phyloP scores from a whole-genome alignment of 768 basidiomycete species.

The Gelatoporia subvermispora region DNA sequence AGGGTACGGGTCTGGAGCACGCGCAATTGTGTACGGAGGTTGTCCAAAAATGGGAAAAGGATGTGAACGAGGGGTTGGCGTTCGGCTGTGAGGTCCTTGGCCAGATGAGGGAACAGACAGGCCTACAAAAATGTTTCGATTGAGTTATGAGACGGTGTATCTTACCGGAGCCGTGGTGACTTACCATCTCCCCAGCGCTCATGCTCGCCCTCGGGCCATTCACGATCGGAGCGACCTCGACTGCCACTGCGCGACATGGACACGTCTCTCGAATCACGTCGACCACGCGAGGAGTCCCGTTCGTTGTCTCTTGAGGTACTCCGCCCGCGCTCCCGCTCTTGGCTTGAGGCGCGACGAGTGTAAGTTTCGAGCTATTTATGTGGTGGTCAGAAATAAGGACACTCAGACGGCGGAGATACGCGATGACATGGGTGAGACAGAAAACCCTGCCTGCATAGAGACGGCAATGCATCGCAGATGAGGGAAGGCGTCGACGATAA shows the following conservation, averaged over 20 bases:
- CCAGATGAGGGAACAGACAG: not conserved
- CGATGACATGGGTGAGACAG: too few relatives aligned
- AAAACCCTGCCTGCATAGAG: too few relatives aligned
- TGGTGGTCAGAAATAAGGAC: not conserved
- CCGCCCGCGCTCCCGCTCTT: constrained; percentile 8
- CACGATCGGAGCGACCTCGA: not conserved
- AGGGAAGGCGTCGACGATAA: too few relatives aligned
- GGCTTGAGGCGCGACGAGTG: constrained; percentile 13
- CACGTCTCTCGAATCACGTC: constrained; percentile 9
- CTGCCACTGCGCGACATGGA: constrained; percentile 10
- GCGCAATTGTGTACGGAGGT: too few relatives aligned
- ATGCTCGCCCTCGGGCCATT: constrained; percentile 3
- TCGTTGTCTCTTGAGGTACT: constrained; percentile 2
- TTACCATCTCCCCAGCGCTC: constrained; percentile 5
- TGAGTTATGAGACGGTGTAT: not conserved
- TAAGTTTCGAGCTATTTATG: constrained; percentile 17
- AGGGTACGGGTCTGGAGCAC: too few relatives aligned
- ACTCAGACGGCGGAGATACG: too few relatives aligned
- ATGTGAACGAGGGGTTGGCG: constrained; percentile 12
- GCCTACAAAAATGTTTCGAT: not conserved
- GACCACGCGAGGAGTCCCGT: not conserved
- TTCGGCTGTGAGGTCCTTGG: constrained; percentile 7
- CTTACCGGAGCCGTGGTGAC: not conserved
- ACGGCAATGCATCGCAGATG: too few relatives aligned
- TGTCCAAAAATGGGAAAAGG: too few relatives aligned